Evolutionary conservation across 148 eudicot species (phyloP).

Genomic region (Agrostemma githago): DNA sequence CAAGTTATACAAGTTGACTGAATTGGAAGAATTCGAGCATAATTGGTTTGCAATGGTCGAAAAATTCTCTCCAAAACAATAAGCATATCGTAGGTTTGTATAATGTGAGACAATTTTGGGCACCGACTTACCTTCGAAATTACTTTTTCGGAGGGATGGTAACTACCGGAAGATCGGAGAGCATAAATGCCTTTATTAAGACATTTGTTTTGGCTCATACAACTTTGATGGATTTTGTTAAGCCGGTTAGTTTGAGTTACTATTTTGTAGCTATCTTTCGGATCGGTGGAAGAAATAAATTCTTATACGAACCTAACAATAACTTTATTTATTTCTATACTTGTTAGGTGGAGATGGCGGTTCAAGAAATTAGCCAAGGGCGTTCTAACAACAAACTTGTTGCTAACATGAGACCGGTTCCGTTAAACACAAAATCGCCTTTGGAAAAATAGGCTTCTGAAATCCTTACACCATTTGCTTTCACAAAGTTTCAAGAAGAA

Average conservation of each 20-base stretch:
- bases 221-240: constrained; percentile 13
- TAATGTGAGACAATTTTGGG: constrained; percentile 4
- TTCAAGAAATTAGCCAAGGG: constrained; percentile 15
- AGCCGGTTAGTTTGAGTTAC: too few species aligned
- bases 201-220: constrained; percentile 3
- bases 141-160: constrained; percentile 26
- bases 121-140: constrained; percentile 3
- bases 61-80: neutral
- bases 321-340: too few species aligned
- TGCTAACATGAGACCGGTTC: too few species aligned
- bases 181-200: constrained; percentile 23
- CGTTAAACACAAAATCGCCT: constrained; percentile 17
- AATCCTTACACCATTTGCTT: constrained; percentile 5
- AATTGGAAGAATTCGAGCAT: neutral
- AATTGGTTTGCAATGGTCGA: too few species aligned
- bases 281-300: too few species aligned
- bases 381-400: constrained; percentile 16
- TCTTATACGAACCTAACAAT: too few species aligned
- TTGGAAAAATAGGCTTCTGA: constrained; percentile 17
- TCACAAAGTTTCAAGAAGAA: constrained; percentile 18
- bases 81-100: neutral
- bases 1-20: neutral
- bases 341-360: constrained; percentile 17
- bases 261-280: too few species aligned
- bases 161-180: constrained; percentile 22